phyloP scores from a whole-genome alignment of 1,139 yeast genomes.

The Saccharomyces hybrid region DNA sequence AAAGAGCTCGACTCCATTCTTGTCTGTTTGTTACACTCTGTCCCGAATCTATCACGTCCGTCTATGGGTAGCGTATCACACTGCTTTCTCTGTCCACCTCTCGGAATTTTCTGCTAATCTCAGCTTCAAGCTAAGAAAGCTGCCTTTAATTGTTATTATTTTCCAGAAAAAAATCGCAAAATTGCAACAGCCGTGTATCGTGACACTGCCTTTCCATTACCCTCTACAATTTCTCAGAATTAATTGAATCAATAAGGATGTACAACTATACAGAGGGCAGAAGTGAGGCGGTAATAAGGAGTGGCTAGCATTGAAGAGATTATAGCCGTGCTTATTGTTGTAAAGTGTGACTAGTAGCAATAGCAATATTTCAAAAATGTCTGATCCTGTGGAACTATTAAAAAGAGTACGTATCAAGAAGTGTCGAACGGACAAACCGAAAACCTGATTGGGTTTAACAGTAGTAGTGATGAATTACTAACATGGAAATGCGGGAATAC shows the following conservation, averaged over 20 bases:
- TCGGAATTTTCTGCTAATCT: neutral
- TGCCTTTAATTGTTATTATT: constrained; percentile 6
- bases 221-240: neutral
- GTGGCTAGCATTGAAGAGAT: neutral
- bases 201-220: neutral
- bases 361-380: constrained; percentile 10
- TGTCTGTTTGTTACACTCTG: neutral
- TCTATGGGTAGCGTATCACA: neutral
- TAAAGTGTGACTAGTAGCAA: no score
- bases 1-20: neutral
- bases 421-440: neutral
- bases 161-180: neutral
- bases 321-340: neutral
- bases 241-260: neutral
- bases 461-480: constrained; percentile 1
- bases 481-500: constrained; percentile 3
- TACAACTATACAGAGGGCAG: neutral
- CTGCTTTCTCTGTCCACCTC: neutral
- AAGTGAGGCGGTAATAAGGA: neutral
- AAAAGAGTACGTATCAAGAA: constrained; percentile 10
- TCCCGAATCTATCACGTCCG: neutral
- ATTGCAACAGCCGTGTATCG: neutral
- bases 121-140: neutral
- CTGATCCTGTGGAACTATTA: constrained; percentile 23
- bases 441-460: neutral